A percentile compares a stretch with the other conserved stretches of the same genome.
These are phyloP conservation scores for Apiotrichum mycotoxinovorans DNA, from an alignment of 1,284 basidiomycete species.

Conservation along the genomic window DNA sequence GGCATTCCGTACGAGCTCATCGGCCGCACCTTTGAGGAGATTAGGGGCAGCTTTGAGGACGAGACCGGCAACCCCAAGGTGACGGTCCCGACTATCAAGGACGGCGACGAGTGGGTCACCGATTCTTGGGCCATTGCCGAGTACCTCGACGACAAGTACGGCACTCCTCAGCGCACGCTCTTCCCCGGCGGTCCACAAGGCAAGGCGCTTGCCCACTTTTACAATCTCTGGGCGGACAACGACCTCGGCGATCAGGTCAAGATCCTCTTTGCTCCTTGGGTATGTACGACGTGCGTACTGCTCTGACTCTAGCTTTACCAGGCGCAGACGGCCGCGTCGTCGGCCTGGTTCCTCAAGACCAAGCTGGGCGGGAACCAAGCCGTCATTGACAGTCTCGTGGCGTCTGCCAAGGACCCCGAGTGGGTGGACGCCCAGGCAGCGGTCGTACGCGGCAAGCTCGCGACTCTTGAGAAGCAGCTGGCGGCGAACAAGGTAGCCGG, in stretches of 20 bases:
- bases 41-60: slow-evolving; percentile 27
- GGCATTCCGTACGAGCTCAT: slow-evolving; percentile 18
- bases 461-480: not conserved
- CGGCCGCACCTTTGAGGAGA: slow-evolving; percentile 25
- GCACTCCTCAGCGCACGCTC: slow-evolving; percentile 24
- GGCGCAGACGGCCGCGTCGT: slow-evolving; percentile 11
- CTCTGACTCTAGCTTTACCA: not conserved
- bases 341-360: slow-evolving; percentile 23
- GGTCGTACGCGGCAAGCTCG: not conserved
- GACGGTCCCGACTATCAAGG: slow-evolving; percentile 34
- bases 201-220: slow-evolving; percentile 27
- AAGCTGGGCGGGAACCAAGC: slow-evolving; percentile 22
- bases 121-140: slow-evolving; percentile 37
- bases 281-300: not conserved
- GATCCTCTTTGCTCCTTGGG: slow-evolving; percentile 19
- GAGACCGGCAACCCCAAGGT: slow-evolving; percentile 32
- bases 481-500: not conserved
- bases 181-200: slow-evolving; percentile 20
- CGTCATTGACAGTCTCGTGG: slow-evolving; percentile 1
- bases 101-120: slow-evolving; percentile 25
- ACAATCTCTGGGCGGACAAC: slow-evolving; percentile 28
- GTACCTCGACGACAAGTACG: slow-evolving; percentile 34
- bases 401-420: not conserved
- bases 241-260: slow-evolving; percentile 22
- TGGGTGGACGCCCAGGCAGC: slow-evolving; percentile 9